These are phyloP conservation scores for Boletus speciosus DNA, from an alignment of 768 basidiomycete species.

Conservation along the genomic window DNA sequence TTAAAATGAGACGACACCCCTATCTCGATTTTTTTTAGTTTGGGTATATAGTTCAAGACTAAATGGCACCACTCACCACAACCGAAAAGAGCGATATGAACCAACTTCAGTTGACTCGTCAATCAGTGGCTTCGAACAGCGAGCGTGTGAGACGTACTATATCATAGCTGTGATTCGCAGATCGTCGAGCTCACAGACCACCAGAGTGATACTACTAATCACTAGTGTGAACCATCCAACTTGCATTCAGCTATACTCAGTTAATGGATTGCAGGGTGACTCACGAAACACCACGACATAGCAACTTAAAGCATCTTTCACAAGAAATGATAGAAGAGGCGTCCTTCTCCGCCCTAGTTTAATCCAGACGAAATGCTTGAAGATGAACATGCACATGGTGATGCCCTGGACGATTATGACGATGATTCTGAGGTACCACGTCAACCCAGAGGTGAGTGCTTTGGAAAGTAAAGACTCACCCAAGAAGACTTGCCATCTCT, in stretches of 20 bases:
- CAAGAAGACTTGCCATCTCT: too few species aligned
- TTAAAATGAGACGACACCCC: too few species aligned
- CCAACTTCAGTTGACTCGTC: slow-evolving; percentile 13
- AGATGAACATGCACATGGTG: slow-evolving; percentile 36
- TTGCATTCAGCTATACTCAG: neutral
- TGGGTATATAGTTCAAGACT: neutral
- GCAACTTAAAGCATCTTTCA: slow-evolving; percentile 46
- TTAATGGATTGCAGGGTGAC: neutral
- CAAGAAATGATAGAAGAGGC: slow-evolving; percentile 38
- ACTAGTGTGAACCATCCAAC: neutral
- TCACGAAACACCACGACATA: slow-evolving; percentile 41
- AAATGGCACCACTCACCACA: slow-evolving; percentile 12
- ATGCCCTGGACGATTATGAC: slow-evolving; percentile 34
- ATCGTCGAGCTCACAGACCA: neutral
- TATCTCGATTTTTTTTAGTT: too few species aligned
- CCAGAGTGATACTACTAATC: neutral
- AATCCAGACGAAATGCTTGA: slow-evolving; percentile 34
- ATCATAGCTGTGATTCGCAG: neutral
- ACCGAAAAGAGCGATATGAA: slow-evolving; percentile 8
- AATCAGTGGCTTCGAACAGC: neutral
- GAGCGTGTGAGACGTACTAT: slow-evolving; percentile 2
- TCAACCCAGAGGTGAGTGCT: neutral
- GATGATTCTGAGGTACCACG: neutral
- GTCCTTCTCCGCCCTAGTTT: slow-evolving; percentile 41
- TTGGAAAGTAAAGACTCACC: slow-evolving; percentile 18